Percentiles rank a stretch among this genome's conserved stretches.
Conservation (phyloP, 306 rosid species). For the Trifolium fragiferum region DNA sequence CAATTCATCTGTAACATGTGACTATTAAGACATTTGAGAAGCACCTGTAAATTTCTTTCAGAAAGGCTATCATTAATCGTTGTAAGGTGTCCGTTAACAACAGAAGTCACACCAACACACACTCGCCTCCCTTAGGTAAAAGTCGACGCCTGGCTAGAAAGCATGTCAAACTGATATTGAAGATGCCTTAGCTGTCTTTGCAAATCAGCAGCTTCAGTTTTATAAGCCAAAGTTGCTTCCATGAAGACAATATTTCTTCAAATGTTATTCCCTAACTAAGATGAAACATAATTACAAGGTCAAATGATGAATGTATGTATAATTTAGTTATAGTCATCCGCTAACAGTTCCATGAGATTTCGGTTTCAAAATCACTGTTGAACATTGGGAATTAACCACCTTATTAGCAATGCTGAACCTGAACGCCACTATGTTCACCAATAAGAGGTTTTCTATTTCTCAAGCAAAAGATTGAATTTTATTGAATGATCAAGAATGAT, state of each 20-base stretch:
- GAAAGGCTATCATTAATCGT: slow-evolving; percentile 81
- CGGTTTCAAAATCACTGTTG: too few relatives aligned
- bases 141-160: slow-evolving; percentile 75
- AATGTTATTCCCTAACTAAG: background rate
- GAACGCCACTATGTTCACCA: too few relatives aligned
- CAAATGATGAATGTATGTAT: background rate
- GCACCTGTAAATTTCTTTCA: slow-evolving; percentile 85
- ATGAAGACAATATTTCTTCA: slow-evolving; percentile 44
- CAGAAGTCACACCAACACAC: slow-evolving; percentile 90
- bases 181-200: slow-evolving; percentile 75
- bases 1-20: background rate
- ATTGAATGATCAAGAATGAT: too few relatives aligned
- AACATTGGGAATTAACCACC: too few relatives aligned
- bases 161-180: slow-evolving; percentile 87
- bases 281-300: background rate
- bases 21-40: background rate
- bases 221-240: slow-evolving; percentile 79
- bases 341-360: too few relatives aligned
- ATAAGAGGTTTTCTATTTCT: too few relatives aligned
- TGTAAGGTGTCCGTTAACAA: slow-evolving; percentile 84
- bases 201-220: slow-evolving; percentile 77
- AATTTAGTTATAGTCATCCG: background rate
- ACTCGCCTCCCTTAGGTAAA: slow-evolving; percentile 93
- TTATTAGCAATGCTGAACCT: too few relatives aligned
- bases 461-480: too few relatives aligned